Base-by-base conservation (phyloP, 1,139 yeast genomes). In the Candida tetrigidarum region DNA sequence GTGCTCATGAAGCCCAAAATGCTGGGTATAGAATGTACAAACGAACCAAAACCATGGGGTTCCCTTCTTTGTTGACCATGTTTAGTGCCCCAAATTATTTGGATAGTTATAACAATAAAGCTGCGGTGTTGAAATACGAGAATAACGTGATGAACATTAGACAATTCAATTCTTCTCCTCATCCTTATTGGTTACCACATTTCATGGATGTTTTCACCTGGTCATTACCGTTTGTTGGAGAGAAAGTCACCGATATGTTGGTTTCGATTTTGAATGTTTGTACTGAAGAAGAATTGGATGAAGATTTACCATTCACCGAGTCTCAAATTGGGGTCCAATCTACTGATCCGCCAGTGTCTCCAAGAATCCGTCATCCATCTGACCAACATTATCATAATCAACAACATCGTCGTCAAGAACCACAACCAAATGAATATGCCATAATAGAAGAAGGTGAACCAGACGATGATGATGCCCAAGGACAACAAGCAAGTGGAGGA, bases 141-240 rank as follows among this genome's bases (percentile, higher is more conserved):
- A 81, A 87, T 58, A 87, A 91, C 56, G 95, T 92, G 33, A 87
- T 93, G 95, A 93, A 93, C 64, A 93, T 93, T 52, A 80, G 98
- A 50, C 99, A 93, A 67, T 93, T 93, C 70, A 91, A 91, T 63
- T 73, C 86, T 58, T 84, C 93, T 32, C 96, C 97, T 7, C 98
- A 93, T 66, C 99, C 99, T 1, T 93, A 93, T 67, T 92, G 96
- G 93, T 74, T 93, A 54, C 99, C 99, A 3, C 92, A 92, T 64
- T 90, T 92, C 58, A 91, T 92, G 96, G 97, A 93, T 64, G 97
- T 92, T 5, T 93, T 93, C 65, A 87, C 97, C 5, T 93, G 99
- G 99, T 89, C 97, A 3, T 73, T 93, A 49, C 99, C 99, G 6
- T 93, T 93, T 73, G 98, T 93, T 32, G 98, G 98, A n/a, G 97